phyloP scores from a whole-genome alignment of 2,329 filamentous ascomycete genomes.

The Zasmidium cellare region DNA sequence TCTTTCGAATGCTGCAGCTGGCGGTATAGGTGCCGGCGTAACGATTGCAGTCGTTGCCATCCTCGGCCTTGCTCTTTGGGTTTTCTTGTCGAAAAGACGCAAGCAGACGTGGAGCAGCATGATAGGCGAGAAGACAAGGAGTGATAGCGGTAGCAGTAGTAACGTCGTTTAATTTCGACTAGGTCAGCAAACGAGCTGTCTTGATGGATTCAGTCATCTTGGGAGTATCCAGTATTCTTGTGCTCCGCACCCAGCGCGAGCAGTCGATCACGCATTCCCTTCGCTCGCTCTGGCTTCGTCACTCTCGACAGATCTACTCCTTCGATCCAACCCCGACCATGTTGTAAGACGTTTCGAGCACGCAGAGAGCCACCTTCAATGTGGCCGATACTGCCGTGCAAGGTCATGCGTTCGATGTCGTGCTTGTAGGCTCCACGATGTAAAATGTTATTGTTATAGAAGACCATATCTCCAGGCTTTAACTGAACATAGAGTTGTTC shows the following conservation, averaged over 20 bases:
- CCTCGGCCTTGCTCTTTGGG: slow-evolving; percentile 2
- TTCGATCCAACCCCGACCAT: slow-evolving; percentile 47
- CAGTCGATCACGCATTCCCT: slow-evolving; percentile 14
- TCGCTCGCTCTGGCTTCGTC: slow-evolving; percentile 7
- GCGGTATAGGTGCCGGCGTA: slow-evolving; percentile 9
- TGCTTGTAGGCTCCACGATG: slow-evolving; percentile 68
- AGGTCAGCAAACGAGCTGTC: too few species aligned
- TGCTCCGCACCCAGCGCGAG: slow-evolving; percentile 7
- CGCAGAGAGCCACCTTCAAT: slow-evolving; percentile 55
- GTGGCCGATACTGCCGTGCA: slow-evolving; percentile 72
- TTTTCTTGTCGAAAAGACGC: slow-evolving; percentile 1
- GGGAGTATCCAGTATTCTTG: slow-evolving; percentile 12
- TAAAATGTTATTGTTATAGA: slow-evolving; percentile 89
- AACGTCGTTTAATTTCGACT: neutral
- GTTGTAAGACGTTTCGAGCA: slow-evolving; percentile 73
- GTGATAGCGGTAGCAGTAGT: neutral
- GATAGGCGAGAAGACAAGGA: neutral
- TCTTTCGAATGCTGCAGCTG: slow-evolving; percentile 9
- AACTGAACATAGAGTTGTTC: slow-evolving; percentile 67
- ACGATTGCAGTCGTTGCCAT: slow-evolving; percentile 9
- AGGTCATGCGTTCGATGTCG: slow-evolving; percentile 63
- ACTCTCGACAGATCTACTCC: slow-evolving; percentile 11
- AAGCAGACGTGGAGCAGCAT: too few species aligned
- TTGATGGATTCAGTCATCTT: slow-evolving; percentile 7
- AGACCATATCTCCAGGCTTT: slow-evolving; percentile 74